Evolutionary conservation across 1,284 basidiomycete genomes (phyloP).

Genomic region (Ganoderma meredithae): DNA sequence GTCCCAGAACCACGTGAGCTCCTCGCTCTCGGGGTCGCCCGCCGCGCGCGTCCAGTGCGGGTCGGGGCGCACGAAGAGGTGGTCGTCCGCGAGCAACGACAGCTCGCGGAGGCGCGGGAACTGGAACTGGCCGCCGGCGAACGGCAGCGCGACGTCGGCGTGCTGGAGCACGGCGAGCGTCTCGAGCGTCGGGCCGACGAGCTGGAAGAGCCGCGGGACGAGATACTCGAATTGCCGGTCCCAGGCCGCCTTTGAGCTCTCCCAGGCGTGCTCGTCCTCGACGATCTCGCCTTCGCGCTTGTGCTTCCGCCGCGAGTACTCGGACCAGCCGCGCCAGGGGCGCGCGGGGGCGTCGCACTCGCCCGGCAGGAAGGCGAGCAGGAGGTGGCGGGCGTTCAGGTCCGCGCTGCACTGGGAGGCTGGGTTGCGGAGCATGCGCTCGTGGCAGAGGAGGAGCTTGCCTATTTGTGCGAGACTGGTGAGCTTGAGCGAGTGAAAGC

Average conservation of each 20-base stretch:
- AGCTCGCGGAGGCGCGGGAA: slow-evolving; percentile 26
- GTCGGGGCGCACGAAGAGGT: slow-evolving; percentile 18
- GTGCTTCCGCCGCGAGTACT: slow-evolving; percentile 19
- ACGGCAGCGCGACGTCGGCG: slow-evolving; percentile 17
- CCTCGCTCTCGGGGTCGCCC: not conserved
- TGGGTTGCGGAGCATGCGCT: not conserved
- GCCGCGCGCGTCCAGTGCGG: slow-evolving; percentile 8
- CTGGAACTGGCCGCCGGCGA: slow-evolving; percentile 15
- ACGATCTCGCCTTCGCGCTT: slow-evolving; percentile 20
- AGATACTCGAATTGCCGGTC: slow-evolving; percentile 28
- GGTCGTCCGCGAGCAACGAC: slow-evolving; percentile 24
- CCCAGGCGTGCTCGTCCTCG: slow-evolving; percentile 24
- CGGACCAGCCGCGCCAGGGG: slow-evolving; percentile 23
- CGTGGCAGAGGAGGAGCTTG: slow-evolving; percentile 13
- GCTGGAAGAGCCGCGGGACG: slow-evolving; percentile 23
- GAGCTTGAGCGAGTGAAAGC: slow-evolving; percentile 25
- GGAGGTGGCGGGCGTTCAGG: slow-evolving; percentile 20
- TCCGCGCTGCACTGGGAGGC: not conserved
- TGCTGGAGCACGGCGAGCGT: slow-evolving; percentile 24
- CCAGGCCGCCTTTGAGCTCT: slow-evolving; percentile 27
- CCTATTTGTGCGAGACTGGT: slow-evolving; percentile 17
- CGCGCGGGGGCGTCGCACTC: slow-evolving; percentile 25
- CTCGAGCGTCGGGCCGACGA: slow-evolving; percentile 27
- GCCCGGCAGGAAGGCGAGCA: slow-evolving; percentile 29
- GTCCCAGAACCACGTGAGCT: slow-evolving; percentile 2